Base-by-base conservation (phyloP, 352 stramenopile genomes). In the Phytophthora hibernalis region DNA sequence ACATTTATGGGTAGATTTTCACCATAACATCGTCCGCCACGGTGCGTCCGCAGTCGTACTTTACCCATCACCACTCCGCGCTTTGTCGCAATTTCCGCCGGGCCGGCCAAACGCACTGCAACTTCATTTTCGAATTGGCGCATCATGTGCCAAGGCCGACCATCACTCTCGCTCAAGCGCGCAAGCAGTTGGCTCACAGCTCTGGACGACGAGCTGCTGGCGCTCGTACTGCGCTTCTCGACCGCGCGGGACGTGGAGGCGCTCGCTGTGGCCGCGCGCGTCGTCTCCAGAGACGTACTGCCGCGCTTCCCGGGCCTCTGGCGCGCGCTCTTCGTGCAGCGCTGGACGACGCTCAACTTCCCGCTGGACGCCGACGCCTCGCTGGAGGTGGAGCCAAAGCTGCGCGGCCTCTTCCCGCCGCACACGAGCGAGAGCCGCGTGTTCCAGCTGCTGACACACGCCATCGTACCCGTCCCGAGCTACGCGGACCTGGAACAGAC, bases 321-420 rank as follows among this genome's bases (percentile, higher is more conserved):
- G 85, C 78, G 71, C 35, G 44, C 67, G 38, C 74, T 91, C 31
- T 93, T 93, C 52, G 70, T 70, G 38, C 72, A 76, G 18, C 82
- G 80, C 21, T 93, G 85, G 85, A 66, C 69, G 11, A 77, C 70
- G 50, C 76, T 90, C 52, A 93, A 93, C 63, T 93, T 86, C 49
- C 56, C 78, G 18, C 61, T 92, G 12, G 60, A 62, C 31, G 48
- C 28, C 0, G 30, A 60, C 3, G 56, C 57, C 3, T 28, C 43
- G 21, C 45, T 85, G 1, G 50, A 45, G 26, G 61, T 90, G 9
- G 80, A 89, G 15, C 52, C 38, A 1, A 69, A 63, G 0, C 47
- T 91, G 8, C 61, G 68, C 18, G 38, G 24, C 16, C 64, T 85
- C 16, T 87, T 88, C 18, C 70, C 78, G 7, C 60, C 33, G 53